Percentiles rank a stretch among this genome's conserved stretches.
phyloP scores from a whole-genome alignment of 23 red algal species.

The Gracilaria domingensis region DNA sequence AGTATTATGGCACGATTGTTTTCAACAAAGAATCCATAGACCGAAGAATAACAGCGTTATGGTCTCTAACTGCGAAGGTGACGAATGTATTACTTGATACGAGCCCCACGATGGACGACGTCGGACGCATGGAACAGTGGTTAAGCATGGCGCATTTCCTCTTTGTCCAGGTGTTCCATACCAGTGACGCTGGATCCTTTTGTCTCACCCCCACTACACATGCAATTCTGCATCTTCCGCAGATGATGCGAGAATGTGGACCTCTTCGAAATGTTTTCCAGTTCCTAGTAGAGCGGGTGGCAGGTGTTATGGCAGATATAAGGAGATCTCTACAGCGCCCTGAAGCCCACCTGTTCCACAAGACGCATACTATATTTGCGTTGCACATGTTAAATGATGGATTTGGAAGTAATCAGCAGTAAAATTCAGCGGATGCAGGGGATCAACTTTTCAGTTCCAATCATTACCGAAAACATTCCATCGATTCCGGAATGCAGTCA shows the following conservation, averaged over 20 bases:
- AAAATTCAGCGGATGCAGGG: too few species aligned
- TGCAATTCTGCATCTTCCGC: slow-evolving; percentile 8
- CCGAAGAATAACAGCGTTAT: neutral
- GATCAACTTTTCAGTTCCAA: too few species aligned
- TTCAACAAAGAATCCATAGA: neutral
- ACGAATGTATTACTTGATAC: neutral
- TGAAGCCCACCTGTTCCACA: neutral
- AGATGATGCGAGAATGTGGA: neutral
- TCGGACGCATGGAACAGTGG: neutral
- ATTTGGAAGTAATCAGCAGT: too few species aligned
- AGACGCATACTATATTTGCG: neutral
- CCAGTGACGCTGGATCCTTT: neutral
- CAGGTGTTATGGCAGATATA: neutral
- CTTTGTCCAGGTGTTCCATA: neutral
- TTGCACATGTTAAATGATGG: neutral
- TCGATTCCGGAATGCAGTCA: too few species aligned
- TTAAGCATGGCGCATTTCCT: neutral
- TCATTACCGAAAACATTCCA: too few species aligned
- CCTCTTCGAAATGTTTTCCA: neutral
- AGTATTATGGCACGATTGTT: slow-evolving; percentile 1
- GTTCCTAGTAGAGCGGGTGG: neutral
- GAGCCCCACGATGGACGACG: neutral
- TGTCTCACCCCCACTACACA: neutral
- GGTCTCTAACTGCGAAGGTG: neutral
- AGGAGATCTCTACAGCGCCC: neutral